These are phyloP conservation scores for Exserohilum turcica DNA, from an alignment of 2,329 filamentous ascomycete genomes.

Conservation along the genomic window DNA sequence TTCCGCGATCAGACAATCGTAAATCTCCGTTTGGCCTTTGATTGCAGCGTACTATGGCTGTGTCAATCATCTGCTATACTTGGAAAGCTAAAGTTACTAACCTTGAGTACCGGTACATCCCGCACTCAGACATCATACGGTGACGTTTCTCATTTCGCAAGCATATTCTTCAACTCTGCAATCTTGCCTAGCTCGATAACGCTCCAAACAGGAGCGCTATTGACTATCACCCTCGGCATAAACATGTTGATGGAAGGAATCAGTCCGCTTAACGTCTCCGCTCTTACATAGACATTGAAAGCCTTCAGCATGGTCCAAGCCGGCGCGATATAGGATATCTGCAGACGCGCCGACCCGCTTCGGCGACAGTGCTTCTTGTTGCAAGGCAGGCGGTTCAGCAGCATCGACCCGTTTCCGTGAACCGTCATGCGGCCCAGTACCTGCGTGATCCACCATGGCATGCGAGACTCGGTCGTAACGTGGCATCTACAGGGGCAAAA, in stretches of 20 bases:
- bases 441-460: conserved; percentile 3
- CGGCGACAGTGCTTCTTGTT: conserved; percentile 8
- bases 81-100: not conserved
- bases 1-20: not conserved
- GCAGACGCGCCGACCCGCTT: not conserved
- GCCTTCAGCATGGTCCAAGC: conserved; percentile 1
- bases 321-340: conserved; percentile 7
- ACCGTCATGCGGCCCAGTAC: conserved; percentile 6
- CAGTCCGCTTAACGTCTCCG: not conserved
- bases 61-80: not conserved
- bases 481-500: conserved; percentile 15
- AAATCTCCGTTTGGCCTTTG: conserved; percentile 11
- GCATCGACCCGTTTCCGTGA: conserved; percentile 6
- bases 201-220: conserved; percentile 3
- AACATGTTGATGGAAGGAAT: not conserved
- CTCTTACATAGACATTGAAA: conserved; percentile 8
- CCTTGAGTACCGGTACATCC: not conserved
- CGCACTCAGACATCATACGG: not conserved
- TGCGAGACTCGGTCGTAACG: not conserved
- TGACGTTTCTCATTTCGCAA: not conserved
- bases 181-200: conserved; percentile 11
- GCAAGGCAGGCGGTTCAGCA: conserved; percentile 2
- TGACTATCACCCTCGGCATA: conserved; percentile 8
- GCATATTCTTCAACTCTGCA: not conserved
- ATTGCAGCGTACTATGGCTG: conserved; percentile 7